Evolutionary conservation across 768 basidiomycete species (phyloP).

Genomic region (Trametes cingulata): DNA sequence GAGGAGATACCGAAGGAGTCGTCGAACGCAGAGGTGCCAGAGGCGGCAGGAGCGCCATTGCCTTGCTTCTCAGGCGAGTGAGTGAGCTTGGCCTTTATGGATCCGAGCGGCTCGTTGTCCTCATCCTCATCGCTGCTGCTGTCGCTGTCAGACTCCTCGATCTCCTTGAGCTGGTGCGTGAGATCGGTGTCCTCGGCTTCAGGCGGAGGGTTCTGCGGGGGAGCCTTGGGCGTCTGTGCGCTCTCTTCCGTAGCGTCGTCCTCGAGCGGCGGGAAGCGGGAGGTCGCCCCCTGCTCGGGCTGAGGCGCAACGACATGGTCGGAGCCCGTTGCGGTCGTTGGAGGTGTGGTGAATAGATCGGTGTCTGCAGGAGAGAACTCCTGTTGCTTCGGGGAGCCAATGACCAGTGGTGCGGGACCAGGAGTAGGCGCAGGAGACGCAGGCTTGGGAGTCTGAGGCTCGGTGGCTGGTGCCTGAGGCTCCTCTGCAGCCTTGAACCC

Average conservation of each 20-base stretch:
- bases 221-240: conserved; percentile 13
- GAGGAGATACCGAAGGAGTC: conserved; percentile 52
- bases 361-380: conserved; percentile 30
- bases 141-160: conserved; percentile 47
- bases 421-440: conserved; percentile 6
- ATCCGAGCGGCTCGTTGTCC: conserved; percentile 33
- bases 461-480: conserved; percentile 5
- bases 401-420: not conserved
- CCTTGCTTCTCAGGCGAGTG: conserved; percentile 2
- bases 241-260: conserved; percentile 12
- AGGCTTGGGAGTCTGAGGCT: conserved; percentile 18
- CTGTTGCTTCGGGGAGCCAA: conserved; percentile 4
- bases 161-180: conserved; percentile 51
- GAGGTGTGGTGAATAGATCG: conserved; percentile 57
- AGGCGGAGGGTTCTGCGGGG: not conserved
- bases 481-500: conserved; percentile 42
- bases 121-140: conserved; percentile 51
- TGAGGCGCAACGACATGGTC: not conserved
- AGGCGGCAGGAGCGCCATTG: conserved; percentile 22
- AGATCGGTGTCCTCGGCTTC: conserved; percentile 51
- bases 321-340: conserved; percentile 40
- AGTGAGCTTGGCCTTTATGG: conserved; percentile 25
- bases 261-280: conserved; percentile 15
- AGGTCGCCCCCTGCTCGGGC: not conserved
- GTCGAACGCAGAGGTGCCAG: conserved; percentile 46